Evolutionary conservation across 1,139 yeast species (phyloP), one percentile per base, ranked within the genome.

Genomic region (Sugiyamaella neomexicana): DNA sequence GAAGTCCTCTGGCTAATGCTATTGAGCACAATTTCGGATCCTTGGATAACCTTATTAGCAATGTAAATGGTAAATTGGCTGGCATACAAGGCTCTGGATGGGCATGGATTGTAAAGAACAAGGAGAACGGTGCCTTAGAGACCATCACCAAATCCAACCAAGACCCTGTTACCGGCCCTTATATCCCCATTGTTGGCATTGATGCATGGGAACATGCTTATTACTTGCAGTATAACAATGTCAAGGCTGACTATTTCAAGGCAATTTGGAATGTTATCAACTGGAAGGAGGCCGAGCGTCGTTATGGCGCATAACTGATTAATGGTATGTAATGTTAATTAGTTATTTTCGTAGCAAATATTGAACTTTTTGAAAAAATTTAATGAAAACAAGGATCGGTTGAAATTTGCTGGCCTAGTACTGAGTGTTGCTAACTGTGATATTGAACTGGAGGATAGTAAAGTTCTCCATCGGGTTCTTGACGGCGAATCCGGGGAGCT

Each of bases 201-300:
- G 98, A 91, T 69, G 97, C 98, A 59, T 91, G 98, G 98, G 98
- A 91, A 75, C 98, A 91, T 70, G 97, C 98, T 54, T 91, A 90
- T 79, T 91, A 91, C 81, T 80, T 91, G 75, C 97, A 91, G 75
- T 91, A 91, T 79, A 87, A 89, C 76, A 91, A 91, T 76, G 93
- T 86, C 71, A 91, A 91, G 80, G 96, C 75, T 49, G 97, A 91
- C 72, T 91, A 91, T 78, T 91, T 91, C 82, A 86, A 89, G 76
- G 95, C 96, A 59, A 88, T 91, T 73, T 91, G 98, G 98, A 86
- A 89, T 69, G 97, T 91, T 52, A 83, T 91, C 75, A 90, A 89
- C 83, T 91, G 98, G 98, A 81, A 85, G 74, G 96, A 87, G 74
- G 98, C 97, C 59, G 93, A 85, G 69, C 80, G 77, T 73, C 81